Conservation (phyloP, 2,329 filamentous ascomycete species). For the Paramyrothecium roridum region DNA sequence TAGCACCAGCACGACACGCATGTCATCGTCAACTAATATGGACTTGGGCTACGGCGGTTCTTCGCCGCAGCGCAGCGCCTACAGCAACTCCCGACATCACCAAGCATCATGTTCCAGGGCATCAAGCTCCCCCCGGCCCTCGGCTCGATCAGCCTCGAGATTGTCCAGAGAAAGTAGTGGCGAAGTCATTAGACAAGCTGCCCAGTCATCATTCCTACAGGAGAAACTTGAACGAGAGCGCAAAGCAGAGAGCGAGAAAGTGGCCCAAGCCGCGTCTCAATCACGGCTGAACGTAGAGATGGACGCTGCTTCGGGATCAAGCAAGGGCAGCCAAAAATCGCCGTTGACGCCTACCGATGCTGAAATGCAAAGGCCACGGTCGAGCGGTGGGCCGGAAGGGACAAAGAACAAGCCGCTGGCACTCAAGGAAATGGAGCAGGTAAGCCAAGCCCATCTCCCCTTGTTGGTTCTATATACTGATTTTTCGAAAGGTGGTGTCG, state of each 20-base stretch:
- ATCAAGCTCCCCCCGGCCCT: slow-evolving; percentile 29
- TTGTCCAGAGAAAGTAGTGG: slow-evolving; percentile 38
- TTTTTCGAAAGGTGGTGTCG: slow-evolving; percentile 52
- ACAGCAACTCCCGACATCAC: not conserved
- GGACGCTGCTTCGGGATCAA: slow-evolving; percentile 34
- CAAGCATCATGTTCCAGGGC: slow-evolving; percentile 28
- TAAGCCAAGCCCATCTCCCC: slow-evolving; percentile 24
- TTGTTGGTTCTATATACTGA: slow-evolving; percentile 2
- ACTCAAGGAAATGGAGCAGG: slow-evolving; percentile 66
- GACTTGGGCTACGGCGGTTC: slow-evolving; percentile 36
- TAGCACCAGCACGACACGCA: slow-evolving; percentile 37
- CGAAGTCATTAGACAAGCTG: slow-evolving; percentile 35
- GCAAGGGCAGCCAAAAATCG: slow-evolving; percentile 32
- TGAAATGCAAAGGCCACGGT: slow-evolving; percentile 37
- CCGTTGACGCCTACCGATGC: slow-evolving; percentile 30
- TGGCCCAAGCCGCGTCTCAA: slow-evolving; percentile 21
- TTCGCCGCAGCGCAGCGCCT: slow-evolving; percentile 9
- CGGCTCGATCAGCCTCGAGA: slow-evolving; percentile 36
- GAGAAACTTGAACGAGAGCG: slow-evolving; percentile 53
- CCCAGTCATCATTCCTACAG: slow-evolving; percentile 50
- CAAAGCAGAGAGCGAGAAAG: slow-evolving; percentile 43
- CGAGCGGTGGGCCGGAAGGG: slow-evolving; percentile 35
- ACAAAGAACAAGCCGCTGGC: slow-evolving; percentile 54
- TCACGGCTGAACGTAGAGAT: slow-evolving; percentile 34
- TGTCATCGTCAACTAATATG: slow-evolving; percentile 24